phyloP scores from a whole-genome alignment of 306 rosid genomes.

The Quercus gilva region DNA sequence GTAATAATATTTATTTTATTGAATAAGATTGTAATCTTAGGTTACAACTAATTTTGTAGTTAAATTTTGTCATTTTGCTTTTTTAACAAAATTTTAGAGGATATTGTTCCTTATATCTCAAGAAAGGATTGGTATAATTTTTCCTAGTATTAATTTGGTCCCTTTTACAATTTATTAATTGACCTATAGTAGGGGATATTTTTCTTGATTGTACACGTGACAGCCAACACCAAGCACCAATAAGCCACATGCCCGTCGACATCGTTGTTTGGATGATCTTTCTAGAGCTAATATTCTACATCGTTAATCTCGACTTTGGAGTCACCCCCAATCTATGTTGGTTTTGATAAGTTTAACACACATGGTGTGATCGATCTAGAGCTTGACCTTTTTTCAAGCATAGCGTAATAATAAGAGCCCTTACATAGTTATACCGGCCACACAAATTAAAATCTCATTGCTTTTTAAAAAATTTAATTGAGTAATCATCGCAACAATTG shows the following conservation, averaged over 20 bases:
- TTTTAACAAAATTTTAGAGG: too few relatives aligned
- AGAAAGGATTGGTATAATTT: too few relatives aligned
- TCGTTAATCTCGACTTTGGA: too few relatives aligned
- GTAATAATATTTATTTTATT: too few relatives aligned
- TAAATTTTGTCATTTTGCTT: rapidly evolving
- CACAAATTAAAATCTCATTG: neutral
- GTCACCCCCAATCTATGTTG: too few relatives aligned
- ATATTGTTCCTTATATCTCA: too few relatives aligned
- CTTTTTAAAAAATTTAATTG: neutral
- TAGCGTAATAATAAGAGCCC: neutral
- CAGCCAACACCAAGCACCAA: neutral
- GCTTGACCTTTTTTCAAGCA: too few relatives aligned
- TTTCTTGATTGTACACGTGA: neutral
- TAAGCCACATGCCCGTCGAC: neutral
- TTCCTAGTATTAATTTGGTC: too few relatives aligned
- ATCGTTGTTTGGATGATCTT: neutral
- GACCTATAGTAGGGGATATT: neutral
- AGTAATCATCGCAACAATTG: neutral
- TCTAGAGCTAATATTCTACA: constrained; percentile 8
- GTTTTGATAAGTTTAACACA: too few relatives aligned
- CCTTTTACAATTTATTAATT: neutral
- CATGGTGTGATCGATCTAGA: too few relatives aligned
- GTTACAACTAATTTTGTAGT: rapidly evolving
- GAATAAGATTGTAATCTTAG: too few relatives aligned
- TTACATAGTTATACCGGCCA: neutral